These are phyloP conservation scores for Diaporthe amygdali DNA, from an alignment of 2,329 filamentous ascomycete species.

Conservation along the genomic window DNA sequence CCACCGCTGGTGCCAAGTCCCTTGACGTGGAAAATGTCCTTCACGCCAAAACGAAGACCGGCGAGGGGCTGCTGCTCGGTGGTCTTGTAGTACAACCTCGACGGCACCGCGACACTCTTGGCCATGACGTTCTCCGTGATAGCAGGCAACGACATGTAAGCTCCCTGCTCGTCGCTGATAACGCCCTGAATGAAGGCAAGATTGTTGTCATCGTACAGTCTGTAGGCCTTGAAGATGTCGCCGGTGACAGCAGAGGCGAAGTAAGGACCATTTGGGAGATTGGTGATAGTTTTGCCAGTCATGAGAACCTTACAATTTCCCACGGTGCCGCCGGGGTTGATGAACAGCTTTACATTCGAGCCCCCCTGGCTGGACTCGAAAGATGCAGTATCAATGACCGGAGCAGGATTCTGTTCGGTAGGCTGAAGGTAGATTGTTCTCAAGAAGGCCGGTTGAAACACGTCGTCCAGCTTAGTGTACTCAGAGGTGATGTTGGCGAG, in stretches of 20 bases:
- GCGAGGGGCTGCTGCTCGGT: conserved; percentile 61
- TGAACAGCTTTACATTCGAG: conserved; percentile 23
- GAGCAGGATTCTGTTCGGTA: background rate
- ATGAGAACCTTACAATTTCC: background rate
- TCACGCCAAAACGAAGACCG: conserved; percentile 65
- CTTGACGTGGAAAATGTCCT: conserved; percentile 59
- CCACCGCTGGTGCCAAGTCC: conserved; percentile 61
- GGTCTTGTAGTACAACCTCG: conserved; percentile 62
- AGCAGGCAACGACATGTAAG: conserved; percentile 40
- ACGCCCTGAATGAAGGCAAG: conserved; percentile 38
- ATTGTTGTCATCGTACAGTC: conserved; percentile 41
- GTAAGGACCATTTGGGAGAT: conserved; percentile 38
- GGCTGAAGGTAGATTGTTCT: conserved; percentile 29
- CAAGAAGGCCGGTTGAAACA: conserved; percentile 34
- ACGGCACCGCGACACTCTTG: conserved; percentile 56
- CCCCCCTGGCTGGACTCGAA: background rate
- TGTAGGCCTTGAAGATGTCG: conserved; percentile 38
- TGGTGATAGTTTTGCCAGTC: background rate
- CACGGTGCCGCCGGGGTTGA: background rate
- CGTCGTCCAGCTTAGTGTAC: conserved; percentile 31
- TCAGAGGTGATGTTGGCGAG: background rate
- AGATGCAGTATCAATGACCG: background rate
- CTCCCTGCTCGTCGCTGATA: conserved; percentile 36
- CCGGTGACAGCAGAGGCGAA: conserved; percentile 40
- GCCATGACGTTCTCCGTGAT: conserved; percentile 33